phyloP scores from a whole-genome alignment of 225 moss, liverwort and hornwort species.

The Climacium dendroides region DNA sequence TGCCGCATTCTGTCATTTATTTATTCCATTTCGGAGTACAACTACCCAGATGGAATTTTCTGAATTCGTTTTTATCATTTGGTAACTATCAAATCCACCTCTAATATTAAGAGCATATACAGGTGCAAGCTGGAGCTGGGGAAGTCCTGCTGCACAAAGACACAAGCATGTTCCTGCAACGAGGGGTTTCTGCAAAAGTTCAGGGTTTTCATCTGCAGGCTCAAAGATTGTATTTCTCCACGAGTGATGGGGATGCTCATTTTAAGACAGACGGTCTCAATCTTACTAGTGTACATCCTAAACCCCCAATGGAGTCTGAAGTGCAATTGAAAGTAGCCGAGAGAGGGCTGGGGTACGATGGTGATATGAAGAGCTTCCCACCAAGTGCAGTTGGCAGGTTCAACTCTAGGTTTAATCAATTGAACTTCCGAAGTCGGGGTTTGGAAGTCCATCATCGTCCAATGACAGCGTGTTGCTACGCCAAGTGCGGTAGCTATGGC shows the following conservation, averaged over 20 bases:
- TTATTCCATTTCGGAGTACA: not conserved
- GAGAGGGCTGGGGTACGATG: not conserved
- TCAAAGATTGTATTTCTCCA: constrained; percentile 21
- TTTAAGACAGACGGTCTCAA: not conserved
- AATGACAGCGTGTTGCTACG: constrained; percentile 5
- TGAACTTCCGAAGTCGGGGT: not conserved
- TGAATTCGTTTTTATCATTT: not conserved
- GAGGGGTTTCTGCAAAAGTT: constrained; percentile 22
- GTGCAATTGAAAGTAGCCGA: not conserved
- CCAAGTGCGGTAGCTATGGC: constrained; percentile 4
- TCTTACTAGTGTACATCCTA: not conserved
- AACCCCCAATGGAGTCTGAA: not conserved
- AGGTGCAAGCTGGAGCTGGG: constrained; percentile 30
- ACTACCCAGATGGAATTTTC: not conserved
- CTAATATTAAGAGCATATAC: not conserved
- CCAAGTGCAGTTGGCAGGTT: constrained; percentile 4
- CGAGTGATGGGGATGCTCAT: not conserved
- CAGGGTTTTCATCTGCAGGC: constrained; percentile 21
- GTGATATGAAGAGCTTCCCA: not conserved
- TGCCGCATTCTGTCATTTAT: not conserved
- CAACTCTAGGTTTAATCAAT: constrained; percentile 2
- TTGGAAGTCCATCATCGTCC: not conserved
- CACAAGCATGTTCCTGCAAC: constrained; percentile 9
- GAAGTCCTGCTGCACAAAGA: constrained; percentile 7
- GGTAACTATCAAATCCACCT: not conserved